Percentiles rank a stretch among this genome's conserved stretches.
Evolutionary conservation across 2,329 filamentous ascomycete species (phyloP).

Genomic region (Diaporthe sp.): DNA sequence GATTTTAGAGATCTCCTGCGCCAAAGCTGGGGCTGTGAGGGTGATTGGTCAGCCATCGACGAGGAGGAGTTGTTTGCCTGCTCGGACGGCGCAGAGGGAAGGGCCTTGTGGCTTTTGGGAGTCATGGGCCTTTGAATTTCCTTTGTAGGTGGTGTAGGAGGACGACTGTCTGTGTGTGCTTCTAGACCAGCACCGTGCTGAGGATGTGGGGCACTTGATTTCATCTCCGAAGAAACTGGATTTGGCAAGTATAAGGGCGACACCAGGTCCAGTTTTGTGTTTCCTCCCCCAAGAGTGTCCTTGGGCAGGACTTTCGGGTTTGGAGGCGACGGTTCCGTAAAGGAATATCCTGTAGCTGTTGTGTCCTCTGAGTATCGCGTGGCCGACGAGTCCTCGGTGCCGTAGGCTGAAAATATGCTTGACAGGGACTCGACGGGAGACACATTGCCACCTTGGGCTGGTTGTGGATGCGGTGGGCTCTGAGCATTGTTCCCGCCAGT

Average conservation of each 20-base stretch:
- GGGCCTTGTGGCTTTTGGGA: constrained; percentile 33
- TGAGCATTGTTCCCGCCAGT: constrained; percentile 27
- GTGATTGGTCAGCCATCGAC: constrained; percentile 46
- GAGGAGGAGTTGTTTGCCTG: constrained; percentile 49
- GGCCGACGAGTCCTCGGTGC: constrained; percentile 33
- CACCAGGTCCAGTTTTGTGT: constrained; percentile 26
- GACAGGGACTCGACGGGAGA: constrained; percentile 66
- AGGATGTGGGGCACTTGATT: constrained; percentile 16
- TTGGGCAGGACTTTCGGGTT: constrained; percentile 30
- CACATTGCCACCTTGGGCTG: constrained; percentile 36
- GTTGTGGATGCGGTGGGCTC: constrained; percentile 44
- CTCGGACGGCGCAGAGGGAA: constrained; percentile 13
- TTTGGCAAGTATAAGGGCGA: constrained; percentile 38
- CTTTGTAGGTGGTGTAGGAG: constrained; percentile 36
- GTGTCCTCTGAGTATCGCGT: constrained; percentile 38
- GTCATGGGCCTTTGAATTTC: constrained; percentile 33
- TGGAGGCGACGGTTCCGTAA: constrained; percentile 35
- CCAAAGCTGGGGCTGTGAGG: constrained; percentile 58
- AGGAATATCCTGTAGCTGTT: constrained; percentile 36
- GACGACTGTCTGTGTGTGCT: constrained; percentile 26
- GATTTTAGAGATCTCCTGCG: constrained; percentile 65
- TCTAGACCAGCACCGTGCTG: constrained; percentile 25
- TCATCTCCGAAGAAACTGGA: constrained; percentile 38
- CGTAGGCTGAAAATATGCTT: constrained; percentile 69
- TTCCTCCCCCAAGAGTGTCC: constrained; percentile 20